Evolutionary conservation across 768 basidiomycete species (phyloP), one percentile per base, ranked within the genome.

Genomic region (Termitomyces sp.): DNA sequence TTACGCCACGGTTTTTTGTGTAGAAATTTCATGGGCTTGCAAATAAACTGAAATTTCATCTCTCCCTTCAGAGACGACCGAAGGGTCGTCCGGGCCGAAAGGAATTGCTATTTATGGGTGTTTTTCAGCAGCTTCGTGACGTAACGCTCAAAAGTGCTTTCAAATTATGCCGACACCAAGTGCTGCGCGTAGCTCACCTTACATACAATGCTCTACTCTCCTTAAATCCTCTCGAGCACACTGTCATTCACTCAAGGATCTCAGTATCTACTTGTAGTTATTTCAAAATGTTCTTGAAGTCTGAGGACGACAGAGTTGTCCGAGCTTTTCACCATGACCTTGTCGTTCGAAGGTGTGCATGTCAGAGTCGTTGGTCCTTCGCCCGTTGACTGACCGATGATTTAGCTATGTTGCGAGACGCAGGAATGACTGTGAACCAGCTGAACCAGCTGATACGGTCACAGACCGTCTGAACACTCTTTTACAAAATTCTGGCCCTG

Each of bases 381-480:
- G 19, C 30, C 2, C 26, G 9, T 17, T 19, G 7, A 38, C 14
- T 47, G 7, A 38, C 12, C n/a, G 28, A 7, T 5, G 17, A 10
- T 19, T 33, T 7, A 42, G 23, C 31, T 3, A 15, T 50, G 12
- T 28, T 9, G 11, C 35, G 42, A 47, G 45, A 26, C 50, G 56
- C 9, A 30, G 23, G 10, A 38, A 49, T 49, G 59, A 63, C 38
- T 76, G 75, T 58, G 72, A 73, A 61, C 71, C 71, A 17, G 74
- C 86, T 21, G 74, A 84, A 61, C 86, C 89, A 6, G 70, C 75
- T 7, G 72, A 80, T 42, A 82, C 84, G 35, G 81, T 85, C 19
- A 85, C 87, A 3, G 79, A 84, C 65, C 80, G 86, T 19, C 67
- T 91, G 56, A 88, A 91, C 66, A 72, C 67, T 0, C 78, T 85